These are phyloP conservation scores for Neonectria hederae DNA, from an alignment of 2,329 filamentous ascomycete genomes.

Conservation along the genomic window DNA sequence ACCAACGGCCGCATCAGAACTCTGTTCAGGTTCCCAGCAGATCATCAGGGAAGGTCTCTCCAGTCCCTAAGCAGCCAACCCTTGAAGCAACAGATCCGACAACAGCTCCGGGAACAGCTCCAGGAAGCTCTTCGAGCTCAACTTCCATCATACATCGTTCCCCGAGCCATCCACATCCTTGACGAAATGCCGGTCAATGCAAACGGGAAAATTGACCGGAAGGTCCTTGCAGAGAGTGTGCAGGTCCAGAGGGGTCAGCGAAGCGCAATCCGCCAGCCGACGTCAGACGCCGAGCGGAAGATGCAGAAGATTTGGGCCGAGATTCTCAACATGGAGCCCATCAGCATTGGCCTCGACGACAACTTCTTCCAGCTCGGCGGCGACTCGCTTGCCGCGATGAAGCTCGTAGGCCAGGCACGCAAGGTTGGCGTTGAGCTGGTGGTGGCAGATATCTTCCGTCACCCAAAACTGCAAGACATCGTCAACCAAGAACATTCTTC, in stretches of 20 bases:
- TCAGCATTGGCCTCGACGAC: slow-evolving; percentile 51
- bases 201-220: neutral
- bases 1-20: neutral
- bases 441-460: slow-evolving; percentile 52
- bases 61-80: slow-evolving; percentile 1
- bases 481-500: slow-evolving; percentile 15
- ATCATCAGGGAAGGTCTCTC: slow-evolving; percentile 7
- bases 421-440: slow-evolving; percentile 50
- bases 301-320: slow-evolving; percentile 51
- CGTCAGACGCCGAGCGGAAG: slow-evolving; percentile 19
- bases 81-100: slow-evolving; percentile 5
- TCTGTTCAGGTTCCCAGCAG: slow-evolving; percentile 37
- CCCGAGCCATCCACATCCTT: slow-evolving; percentile 27
- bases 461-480: neutral
- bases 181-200: neutral
- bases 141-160: slow-evolving; percentile 42
- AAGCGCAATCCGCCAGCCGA: slow-evolving; percentile 11
- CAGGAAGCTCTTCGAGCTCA: slow-evolving; percentile 10
- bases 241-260: neutral
- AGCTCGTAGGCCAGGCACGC: slow-evolving; percentile 40
- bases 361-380: slow-evolving; percentile 47
- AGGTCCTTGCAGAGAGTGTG: neutral
- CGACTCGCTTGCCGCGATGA: neutral
- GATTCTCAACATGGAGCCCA: slow-evolving; percentile 45
- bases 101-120: slow-evolving; percentile 1